Base-by-base conservation (phyloP, 164 flowering plant genomes). In the Berberis vulgaris region DNA sequence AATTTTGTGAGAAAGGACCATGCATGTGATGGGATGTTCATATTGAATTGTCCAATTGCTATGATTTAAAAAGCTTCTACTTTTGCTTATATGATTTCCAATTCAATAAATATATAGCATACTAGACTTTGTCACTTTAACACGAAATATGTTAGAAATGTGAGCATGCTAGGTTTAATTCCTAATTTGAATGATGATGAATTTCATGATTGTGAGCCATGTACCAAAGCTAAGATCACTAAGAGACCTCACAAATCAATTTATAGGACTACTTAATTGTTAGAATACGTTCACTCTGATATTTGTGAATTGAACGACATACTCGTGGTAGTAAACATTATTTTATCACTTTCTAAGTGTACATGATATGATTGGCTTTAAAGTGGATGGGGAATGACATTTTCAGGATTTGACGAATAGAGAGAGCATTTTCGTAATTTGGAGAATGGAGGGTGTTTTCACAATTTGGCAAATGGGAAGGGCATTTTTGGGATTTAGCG, bases 1-100 rank as follows among this genome's bases (percentile, higher is more conserved):
- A 46, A 4, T 1, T 65, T 65, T 56, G 60, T 68, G 10, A 62
- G 72, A 9, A 72, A 72, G 13, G 58, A 57, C 1, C 65, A 45
- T 61, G 54, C 44, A 11, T n/a, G 57, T 65, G 66, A 61, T 44
- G 26, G 62, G 0, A 47, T 60, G 49, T 56, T 68, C 56, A 60
- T 54, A 4, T 8, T 55, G 4, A 45, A 38, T 45, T 26, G 26
- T 26, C 26, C 26, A 26, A n/a, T 55, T 55, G 52, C 8, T 13
- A 43, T 13, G 11, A 53, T 7, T 57, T 40, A 67, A 53, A 53
- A 63, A 54, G 44, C 46, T 43, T 43, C 45, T 65, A 39, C 43
- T 65, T 60, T 41, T 59, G 38, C 11, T 60, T 64, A 66, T 5
- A 43, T 49, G 2, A 9, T 62, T 43, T 53, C 49, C 38, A 5